Percentiles rank a stretch among this genome's conserved stretches.
These are phyloP conservation scores for Phytophthora chlamydospora DNA, from an alignment of 352 stramenopile species.

Conservation along the genomic window DNA sequence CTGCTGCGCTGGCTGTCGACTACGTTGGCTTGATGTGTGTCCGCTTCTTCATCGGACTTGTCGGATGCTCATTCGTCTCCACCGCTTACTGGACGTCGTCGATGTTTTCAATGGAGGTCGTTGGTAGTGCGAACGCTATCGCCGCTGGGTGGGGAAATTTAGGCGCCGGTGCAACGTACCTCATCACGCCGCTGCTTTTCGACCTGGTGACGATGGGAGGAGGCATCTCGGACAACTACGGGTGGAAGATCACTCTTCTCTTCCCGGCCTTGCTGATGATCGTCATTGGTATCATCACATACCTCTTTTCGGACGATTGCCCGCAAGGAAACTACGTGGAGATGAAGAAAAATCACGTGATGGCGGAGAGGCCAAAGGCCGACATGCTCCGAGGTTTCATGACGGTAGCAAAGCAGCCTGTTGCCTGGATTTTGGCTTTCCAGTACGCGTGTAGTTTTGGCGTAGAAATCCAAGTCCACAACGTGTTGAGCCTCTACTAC, in stretches of 20 bases:
- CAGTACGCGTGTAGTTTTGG: slow-evolving; percentile 87
- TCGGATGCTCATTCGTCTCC: slow-evolving; percentile 92
- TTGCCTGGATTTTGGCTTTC: slow-evolving; percentile 76
- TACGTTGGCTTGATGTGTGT: slow-evolving; percentile 75
- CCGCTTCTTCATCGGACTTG: slow-evolving; percentile 93
- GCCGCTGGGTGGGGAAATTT: slow-evolving; percentile 94
- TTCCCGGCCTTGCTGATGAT: slow-evolving; percentile 89
- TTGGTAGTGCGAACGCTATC: slow-evolving; percentile 93
- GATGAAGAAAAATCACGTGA: slow-evolving; percentile 21
- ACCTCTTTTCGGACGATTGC: slow-evolving; percentile 30
- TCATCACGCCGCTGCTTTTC: slow-evolving; percentile 89
- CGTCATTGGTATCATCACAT: slow-evolving; percentile 49
- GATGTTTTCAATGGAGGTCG: slow-evolving; percentile 94
- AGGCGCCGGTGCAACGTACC: slow-evolving; percentile 85
- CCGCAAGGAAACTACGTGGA: slow-evolving; percentile 20
- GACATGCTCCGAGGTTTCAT: slow-evolving; percentile 30
- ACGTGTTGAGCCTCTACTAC: slow-evolving; percentile 92
- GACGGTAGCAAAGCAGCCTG: slow-evolving; percentile 50
- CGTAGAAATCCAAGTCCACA: slow-evolving; percentile 95
- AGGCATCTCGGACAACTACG: slow-evolving; percentile 60
- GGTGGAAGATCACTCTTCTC: slow-evolving; percentile 91
- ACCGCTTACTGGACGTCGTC: slow-evolving; percentile 93
- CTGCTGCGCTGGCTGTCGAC: slow-evolving; percentile 76
- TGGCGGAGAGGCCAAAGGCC: slow-evolving; percentile 21
- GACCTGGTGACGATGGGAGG: slow-evolving; percentile 73